These are phyloP conservation scores for Talaromyces amestolkiae DNA, from an alignment of 2,329 filamentous ascomycete species.

Conservation along the genomic window DNA sequence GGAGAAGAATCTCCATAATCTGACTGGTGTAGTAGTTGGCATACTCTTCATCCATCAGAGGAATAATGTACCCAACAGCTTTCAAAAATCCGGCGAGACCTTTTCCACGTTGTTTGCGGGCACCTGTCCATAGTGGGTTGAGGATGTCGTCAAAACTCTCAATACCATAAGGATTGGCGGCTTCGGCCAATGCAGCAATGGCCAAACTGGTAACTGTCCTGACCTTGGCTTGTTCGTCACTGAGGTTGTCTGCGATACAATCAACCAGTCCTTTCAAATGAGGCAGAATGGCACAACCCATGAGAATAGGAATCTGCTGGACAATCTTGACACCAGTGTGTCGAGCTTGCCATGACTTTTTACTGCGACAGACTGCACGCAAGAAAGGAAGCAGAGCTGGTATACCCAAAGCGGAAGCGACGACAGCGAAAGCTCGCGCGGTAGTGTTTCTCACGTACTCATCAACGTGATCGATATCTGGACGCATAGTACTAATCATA, in stretches of 20 bases:
- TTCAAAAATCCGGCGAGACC: constrained; percentile 94
- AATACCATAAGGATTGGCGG: constrained; percentile 96
- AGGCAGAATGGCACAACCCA: constrained; percentile 94
- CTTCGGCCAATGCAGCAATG: constrained; percentile 91
- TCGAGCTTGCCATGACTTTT: constrained; percentile 97
- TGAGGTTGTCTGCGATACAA: constrained; percentile 91
- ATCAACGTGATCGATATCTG: constrained; percentile 96
- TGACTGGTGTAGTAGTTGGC: constrained; percentile 98
- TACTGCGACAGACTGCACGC: constrained; percentile 91
- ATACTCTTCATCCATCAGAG: constrained; percentile 98
- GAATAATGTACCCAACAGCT: constrained; percentile 96
- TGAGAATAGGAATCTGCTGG: constrained; percentile 96
- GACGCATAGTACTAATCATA: constrained; percentile 99
- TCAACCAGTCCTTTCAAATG: constrained; percentile 95
- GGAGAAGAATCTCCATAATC: constrained; percentile 96
- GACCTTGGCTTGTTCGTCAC: constrained; percentile 97
- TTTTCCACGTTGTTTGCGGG: constrained; percentile 93
- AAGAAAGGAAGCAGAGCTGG: constrained; percentile 93
- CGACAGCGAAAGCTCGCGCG: constrained; percentile 92
- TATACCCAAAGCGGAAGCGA: constrained; percentile 92
- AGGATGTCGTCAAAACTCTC: constrained; percentile 98
- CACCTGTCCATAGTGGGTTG: constrained; percentile 95
- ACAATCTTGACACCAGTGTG: constrained; percentile 99
- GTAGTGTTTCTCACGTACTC: constrained; percentile 99
- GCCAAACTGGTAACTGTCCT: constrained; percentile 93